Evolutionary conservation across 352 stramenopile species (phyloP).

Genomic region (Phytophthora pisi): DNA sequence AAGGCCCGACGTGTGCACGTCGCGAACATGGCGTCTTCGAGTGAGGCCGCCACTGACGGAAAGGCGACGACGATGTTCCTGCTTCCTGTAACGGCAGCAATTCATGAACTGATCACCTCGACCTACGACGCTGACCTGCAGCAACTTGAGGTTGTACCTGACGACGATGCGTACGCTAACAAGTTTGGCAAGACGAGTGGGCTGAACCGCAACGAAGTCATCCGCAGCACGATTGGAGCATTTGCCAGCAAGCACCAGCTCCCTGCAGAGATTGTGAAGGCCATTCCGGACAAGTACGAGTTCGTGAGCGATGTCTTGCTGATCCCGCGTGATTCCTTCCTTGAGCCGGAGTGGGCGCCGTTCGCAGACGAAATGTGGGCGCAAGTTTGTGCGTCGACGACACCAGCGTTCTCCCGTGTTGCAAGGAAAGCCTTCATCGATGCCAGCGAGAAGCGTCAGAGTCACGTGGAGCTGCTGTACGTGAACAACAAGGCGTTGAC

Average conservation of each 20-base stretch:
- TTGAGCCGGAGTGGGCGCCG: constrained; percentile 56
- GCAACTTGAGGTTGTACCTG: constrained; percentile 44
- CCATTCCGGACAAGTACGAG: constrained; percentile 75
- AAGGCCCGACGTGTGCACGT: constrained; percentile 76
- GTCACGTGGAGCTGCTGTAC: constrained; percentile 75
- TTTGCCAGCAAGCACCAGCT: constrained; percentile 63
- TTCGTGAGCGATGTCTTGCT: constrained; percentile 80
- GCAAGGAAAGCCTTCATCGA: constrained; percentile 85
- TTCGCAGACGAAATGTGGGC: constrained; percentile 72
- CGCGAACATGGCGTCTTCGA: constrained; percentile 2
- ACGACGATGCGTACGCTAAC: constrained; percentile 73
- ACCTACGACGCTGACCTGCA: constrained; percentile 42
- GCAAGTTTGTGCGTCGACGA: constrained; percentile 59
- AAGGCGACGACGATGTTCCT: constrained; percentile 51
- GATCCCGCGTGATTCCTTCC: constrained; percentile 68
- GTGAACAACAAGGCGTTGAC: constrained; percentile 51
- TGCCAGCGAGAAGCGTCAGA: constrained; percentile 78
- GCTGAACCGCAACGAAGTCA: constrained; percentile 76
- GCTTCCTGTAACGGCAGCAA: constrained; percentile 55
- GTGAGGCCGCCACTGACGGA: constrained; percentile 13
- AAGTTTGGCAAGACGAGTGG: constrained; percentile 78
- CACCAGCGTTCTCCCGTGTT: constrained; percentile 68
- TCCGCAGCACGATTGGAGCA: constrained; percentile 55
- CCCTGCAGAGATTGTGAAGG: constrained; percentile 33
- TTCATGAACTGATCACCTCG: constrained; percentile 35